Evolutionary conservation across 768 basidiomycete species (phyloP), one percentile per base, ranked within the genome.

Genomic region (Daedaleopsis nitida): DNA sequence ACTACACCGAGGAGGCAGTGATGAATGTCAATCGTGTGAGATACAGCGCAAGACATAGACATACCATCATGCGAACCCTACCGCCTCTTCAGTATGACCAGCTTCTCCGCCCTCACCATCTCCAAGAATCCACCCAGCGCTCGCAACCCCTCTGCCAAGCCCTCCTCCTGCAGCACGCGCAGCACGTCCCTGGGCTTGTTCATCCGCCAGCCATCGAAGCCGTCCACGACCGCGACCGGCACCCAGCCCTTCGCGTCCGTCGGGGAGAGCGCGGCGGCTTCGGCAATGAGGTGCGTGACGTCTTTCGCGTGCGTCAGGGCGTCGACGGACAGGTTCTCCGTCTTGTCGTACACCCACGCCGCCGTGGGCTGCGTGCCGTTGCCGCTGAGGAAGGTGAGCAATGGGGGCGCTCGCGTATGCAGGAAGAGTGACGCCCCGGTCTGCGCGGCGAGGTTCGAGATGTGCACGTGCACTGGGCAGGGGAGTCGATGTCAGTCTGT

Each of bases 361-460:
- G 67, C 63, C 48, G 37, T 55, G 55, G 52, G 61, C 51, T 23
- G 68, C 24, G 54, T 35, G 23, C 42, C 14, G 57, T 38, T 44
- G 58, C 43, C 52, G 67, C 55, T 17, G 59, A 51, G 45, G 58
- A 17, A 64, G 5, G 69, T 52, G 54, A 77, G 70, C 55, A 81
- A 80, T 1, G 93, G 89, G 0, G 82, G 79, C 0, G 87, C 74
- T 57, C 88, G 77, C 21, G 83, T 79, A 43, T 92, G 91, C 21
- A 86, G 84, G 79, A 98, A 97, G 55, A 95, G 85, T 0, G 93
- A 90, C 3, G 93, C 91, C 2, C 97, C 96, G 0, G 89, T 94
- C 73, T 96, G 95, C 2, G 92, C 88, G 1, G 92, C 90, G 47
- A 94, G 83, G 64, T 96, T 91, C 53, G 85, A 87, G 47, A 97